Percentiles rank a stretch among this genome's conserved stretches.
Evolutionary conservation across 257 asterid species (phyloP).

Genomic region (Verbascum thapsus): DNA sequence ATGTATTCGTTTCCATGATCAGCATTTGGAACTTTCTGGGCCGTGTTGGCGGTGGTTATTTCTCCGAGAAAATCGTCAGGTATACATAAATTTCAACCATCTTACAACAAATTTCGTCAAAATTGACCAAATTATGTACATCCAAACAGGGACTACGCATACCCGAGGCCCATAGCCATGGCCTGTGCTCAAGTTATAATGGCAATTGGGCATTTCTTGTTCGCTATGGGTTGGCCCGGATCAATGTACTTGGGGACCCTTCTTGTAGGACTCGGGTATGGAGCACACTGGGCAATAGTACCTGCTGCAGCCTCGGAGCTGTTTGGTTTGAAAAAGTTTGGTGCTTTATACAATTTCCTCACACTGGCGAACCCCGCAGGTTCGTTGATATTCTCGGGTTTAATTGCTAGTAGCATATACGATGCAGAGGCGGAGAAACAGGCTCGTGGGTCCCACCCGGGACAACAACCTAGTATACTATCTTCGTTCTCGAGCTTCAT

Average conservation of each 20-base stretch:
- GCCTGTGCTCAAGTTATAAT: slow-evolving; percentile 75
- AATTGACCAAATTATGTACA: slow-evolving; percentile 11
- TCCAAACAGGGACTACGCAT: slow-evolving; percentile 70
- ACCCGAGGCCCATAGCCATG: slow-evolving; percentile 80
- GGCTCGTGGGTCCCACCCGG: slow-evolving; percentile 45
- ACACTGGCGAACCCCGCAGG: slow-evolving; percentile 87
- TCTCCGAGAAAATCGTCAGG: slow-evolving; percentile 68
- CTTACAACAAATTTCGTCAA: not conserved
- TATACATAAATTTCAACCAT: slow-evolving; percentile 20
- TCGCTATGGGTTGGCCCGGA: slow-evolving; percentile 96
- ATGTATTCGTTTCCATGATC: slow-evolving; percentile 60
- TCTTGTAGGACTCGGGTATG: slow-evolving; percentile 91
- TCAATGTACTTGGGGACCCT: slow-evolving; percentile 85
- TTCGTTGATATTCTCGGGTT: slow-evolving; percentile 74
- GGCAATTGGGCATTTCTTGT: slow-evolving; percentile 84
- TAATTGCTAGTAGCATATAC: slow-evolving; percentile 80
- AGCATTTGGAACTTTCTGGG: slow-evolving; percentile 74
- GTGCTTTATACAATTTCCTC: slow-evolving; percentile 75
- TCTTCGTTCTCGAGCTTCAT: slow-evolving; percentile 48
- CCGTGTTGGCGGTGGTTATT: slow-evolving; percentile 66
- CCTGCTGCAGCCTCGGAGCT: slow-evolving; percentile 92
- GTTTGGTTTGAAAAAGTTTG: slow-evolving; percentile 87
- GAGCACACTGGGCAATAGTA: slow-evolving; percentile 96
- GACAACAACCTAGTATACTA: slow-evolving; percentile 29
- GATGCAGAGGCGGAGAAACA: slow-evolving; percentile 84